Base-by-base conservation (phyloP, 2,329 filamentous ascomycete genomes). In the Xylariales sp. region DNA sequence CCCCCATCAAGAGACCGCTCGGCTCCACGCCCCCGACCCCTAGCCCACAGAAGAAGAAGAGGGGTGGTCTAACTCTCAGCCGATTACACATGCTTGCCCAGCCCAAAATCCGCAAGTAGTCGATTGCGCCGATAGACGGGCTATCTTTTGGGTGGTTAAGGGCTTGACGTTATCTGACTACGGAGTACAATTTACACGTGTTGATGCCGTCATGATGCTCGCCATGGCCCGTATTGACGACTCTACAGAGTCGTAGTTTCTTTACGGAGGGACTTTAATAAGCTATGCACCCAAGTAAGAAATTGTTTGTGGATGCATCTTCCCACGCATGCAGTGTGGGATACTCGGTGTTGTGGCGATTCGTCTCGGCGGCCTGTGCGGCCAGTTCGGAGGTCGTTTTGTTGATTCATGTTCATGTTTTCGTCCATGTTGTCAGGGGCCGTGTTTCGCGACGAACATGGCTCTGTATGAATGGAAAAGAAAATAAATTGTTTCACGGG, bases 51-150 rank as follows among this genome's bases (percentile, higher is more conserved):
- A 88, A 87, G 81, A 89, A 87, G 80, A 82, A 78, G 67, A 73
- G 62, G 5, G 81, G 84, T 32, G 81, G 84, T 30, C 77, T 90
- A 64, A 90, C 83, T 70, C 75, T 89, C 67, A 89, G 86, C 75
- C 83, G 89, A 67, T 81, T 90, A 63, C 86, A 89, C 74, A 86
- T 88, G 85, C 83, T 90, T 30, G 84, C 89, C 54, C 83, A 83
- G 52, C 88, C 88, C 1, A 90, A 90, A 81, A 78, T 83, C 69
- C 83, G 88, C 65, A 84, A 79, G 67, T 87, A 67, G 53, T 50
- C 23, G 36, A 12, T 48, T 41, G 6, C 2, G 10, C 48, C 23
- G 14, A 5, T 6, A 3, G 3, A 36, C 18, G 30, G 6, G 12
- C 41, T 57, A 30, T 59, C 32, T 41, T 63, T 50, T 57, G 5